Conservation (phyloP, 2,329 filamentous ascomycete species). For the Colletotrichum zoysiae region DNA sequence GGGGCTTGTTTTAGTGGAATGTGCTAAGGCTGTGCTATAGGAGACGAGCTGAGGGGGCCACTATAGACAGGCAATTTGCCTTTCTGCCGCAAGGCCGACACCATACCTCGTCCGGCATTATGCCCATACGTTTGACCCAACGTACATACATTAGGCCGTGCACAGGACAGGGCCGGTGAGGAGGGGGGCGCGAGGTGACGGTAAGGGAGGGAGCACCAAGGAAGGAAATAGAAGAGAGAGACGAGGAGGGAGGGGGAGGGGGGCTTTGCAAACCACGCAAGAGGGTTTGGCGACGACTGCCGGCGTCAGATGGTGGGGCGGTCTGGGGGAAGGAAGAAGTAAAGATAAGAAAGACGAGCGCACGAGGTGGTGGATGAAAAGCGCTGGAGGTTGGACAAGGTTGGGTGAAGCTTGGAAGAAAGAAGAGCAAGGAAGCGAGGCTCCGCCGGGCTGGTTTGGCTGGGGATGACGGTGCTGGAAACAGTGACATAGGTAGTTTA, state of each 20-base stretch:
- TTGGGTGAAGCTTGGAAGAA: constrained; percentile 1
- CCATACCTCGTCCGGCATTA: constrained; percentile 4
- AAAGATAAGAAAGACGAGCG: not conserved
- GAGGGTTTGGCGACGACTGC: not conserved
- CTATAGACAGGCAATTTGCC: constrained; percentile 26
- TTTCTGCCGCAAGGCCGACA: constrained; percentile 35
- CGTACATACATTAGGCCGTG: not conserved
- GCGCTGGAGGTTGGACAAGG: not conserved
- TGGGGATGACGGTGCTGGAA: constrained; percentile 30
- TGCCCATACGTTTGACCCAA: constrained; percentile 24
- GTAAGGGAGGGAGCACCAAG: too few relatives aligned
- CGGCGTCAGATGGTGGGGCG: not conserved
- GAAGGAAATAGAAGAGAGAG: not conserved
- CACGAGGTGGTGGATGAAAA: constrained; percentile 20
- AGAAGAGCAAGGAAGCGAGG: constrained; percentile 15
- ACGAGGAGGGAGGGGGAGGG: not conserved
- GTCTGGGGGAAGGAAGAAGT: not conserved
- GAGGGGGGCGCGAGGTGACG: not conserved
- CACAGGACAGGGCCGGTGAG: not conserved
- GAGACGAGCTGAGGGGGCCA: constrained; percentile 11
- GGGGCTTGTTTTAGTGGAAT: constrained; percentile 16
- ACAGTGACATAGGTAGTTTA: not conserved
- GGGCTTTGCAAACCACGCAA: too few relatives aligned
- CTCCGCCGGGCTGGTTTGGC: constrained; percentile 25
- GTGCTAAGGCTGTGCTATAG: not conserved